A percentile compares a stretch with the other conserved stretches of the same genome.
These are phyloP conservation scores for Podosphaera aphanis DNA, from an alignment of 2,329 filamentous ascomycete genomes.

Conservation along the genomic window DNA sequence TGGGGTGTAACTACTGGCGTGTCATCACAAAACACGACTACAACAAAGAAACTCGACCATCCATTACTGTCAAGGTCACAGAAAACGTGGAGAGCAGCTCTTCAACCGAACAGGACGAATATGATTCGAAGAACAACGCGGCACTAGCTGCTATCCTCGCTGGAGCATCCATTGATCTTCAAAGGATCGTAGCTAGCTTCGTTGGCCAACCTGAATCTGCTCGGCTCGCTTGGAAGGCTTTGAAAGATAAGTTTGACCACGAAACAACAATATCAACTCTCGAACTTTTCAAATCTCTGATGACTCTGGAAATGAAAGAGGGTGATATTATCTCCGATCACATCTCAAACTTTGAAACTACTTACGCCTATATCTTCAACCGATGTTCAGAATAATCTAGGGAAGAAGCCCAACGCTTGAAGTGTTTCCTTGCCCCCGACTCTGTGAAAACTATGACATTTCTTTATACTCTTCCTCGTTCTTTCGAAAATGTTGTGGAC, in stretches of 20 bases:
- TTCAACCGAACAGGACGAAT: background rate
- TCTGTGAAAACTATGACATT: slow-evolving; percentile 1
- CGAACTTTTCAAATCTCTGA: background rate
- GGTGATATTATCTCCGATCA: slow-evolving; percentile 1
- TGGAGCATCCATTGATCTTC: background rate
- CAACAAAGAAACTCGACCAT: background rate
- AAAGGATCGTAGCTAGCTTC: slow-evolving; percentile 1
- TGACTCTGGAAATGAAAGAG: background rate
- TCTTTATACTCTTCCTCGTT: background rate
- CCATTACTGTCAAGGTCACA: background rate
- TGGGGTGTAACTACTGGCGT: slow-evolving; percentile 1
- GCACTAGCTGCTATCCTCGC: slow-evolving; percentile 1
- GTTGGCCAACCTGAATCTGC: slow-evolving; percentile 1
- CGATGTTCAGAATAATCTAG: slow-evolving; percentile 1
- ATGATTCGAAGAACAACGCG: background rate
- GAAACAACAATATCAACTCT: slow-evolving; percentile 1
- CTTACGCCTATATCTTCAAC: background rate
- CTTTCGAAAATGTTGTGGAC: slow-evolving; percentile 1
- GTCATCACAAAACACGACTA: background rate
- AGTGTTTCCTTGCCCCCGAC: background rate
- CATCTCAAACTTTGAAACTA: slow-evolving; percentile 1
- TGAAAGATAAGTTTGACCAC: slow-evolving; percentile 1
- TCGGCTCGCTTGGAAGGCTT: background rate
- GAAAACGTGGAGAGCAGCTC: background rate
- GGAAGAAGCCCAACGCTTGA: background rate